These are phyloP conservation scores for Colletotrichum paranaense DNA, from an alignment of 2,329 filamentous ascomycete genomes.

Conservation along the genomic window DNA sequence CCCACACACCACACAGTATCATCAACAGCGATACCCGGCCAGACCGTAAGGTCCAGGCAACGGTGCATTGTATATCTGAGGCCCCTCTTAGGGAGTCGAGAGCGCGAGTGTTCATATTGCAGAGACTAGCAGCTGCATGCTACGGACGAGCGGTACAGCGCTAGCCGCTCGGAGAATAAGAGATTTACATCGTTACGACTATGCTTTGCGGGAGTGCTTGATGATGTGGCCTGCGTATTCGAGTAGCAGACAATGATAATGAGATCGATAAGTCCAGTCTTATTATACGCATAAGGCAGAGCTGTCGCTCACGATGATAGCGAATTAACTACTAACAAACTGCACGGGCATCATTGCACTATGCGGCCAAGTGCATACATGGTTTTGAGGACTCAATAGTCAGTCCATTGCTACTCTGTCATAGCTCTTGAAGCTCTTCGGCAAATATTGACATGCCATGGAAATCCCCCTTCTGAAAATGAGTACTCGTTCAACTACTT, in stretches of 20 bases:
- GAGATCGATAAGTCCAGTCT: not conserved
- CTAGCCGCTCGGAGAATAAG: not conserved
- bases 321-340: not conserved
- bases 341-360: not conserved
- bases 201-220: not conserved
- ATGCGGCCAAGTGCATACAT: no score
- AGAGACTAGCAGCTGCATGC: not conserved
- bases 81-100: not conserved
- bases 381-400: no score
- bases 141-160: not conserved
- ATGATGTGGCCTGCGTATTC: no score
- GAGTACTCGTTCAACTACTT: not conserved
- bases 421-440: not conserved
- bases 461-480: not conserved
- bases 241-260: not conserved
- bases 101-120: constrained; percentile 16
- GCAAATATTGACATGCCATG: not conserved
- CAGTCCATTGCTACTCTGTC: not conserved
- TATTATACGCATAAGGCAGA: no score
- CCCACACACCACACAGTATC: constrained; percentile 24
- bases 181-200: not conserved
- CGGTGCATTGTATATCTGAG: constrained; percentile 30
- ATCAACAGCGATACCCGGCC: constrained; percentile 35
- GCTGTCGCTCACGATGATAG: not conserved
- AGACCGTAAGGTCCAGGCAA: constrained; percentile 14